Evolutionary conservation across 768 basidiomycete genomes (phyloP).

Genomic region (Exidia glandulosa): DNA sequence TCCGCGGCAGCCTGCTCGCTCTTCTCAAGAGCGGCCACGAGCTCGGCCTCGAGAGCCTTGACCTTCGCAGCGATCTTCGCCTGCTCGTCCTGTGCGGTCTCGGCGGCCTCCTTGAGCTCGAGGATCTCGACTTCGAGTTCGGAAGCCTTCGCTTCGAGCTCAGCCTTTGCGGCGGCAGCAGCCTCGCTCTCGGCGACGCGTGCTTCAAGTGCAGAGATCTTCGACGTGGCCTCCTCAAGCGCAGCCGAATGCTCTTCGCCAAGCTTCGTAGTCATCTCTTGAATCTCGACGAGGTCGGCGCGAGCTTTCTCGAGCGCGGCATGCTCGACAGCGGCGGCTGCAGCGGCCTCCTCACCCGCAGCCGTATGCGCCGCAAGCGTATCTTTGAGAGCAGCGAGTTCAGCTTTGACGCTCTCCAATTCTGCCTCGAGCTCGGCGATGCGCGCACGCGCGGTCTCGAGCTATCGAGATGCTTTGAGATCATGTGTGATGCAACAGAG

Average conservation of each 20-base stretch:
- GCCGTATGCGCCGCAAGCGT: constrained; percentile 40
- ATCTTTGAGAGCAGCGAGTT: constrained; percentile 39
- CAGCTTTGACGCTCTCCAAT: constrained; percentile 10
- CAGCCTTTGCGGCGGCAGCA: constrained; percentile 41
- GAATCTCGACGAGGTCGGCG: constrained; percentile 44
- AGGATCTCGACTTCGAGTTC: constrained; percentile 75
- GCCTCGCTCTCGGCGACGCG: constrained; percentile 31
- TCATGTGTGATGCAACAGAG: neutral
- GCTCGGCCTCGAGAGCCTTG: constrained; percentile 41
- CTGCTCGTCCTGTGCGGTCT: constrained; percentile 50
- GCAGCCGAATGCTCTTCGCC: constrained; percentile 39
- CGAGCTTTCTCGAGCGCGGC: constrained; percentile 55
- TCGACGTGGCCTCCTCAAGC: constrained; percentile 34
- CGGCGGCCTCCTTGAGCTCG: constrained; percentile 63
- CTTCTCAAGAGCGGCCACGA: constrained; percentile 32
- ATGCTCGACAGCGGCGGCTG: constrained; percentile 48
- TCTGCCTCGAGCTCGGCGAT: constrained; percentile 36
- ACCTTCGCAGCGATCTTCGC: constrained; percentile 34
- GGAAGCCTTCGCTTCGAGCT: constrained; percentile 57
- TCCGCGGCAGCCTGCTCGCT: constrained; percentile 40
- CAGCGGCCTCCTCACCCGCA: constrained; percentile 34
- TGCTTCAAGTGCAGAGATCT: constrained; percentile 35
- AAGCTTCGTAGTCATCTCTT: constrained; percentile 40
- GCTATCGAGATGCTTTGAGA: constrained; percentile 24
- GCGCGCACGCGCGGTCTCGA: constrained; percentile 39